A percentile compares a stretch with the other conserved stretches of the same genome.
These are phyloP conservation scores for Margaritispora aquatica DNA, from an alignment of 495 filamentous ascomycete genomes.

Conservation along the genomic window DNA sequence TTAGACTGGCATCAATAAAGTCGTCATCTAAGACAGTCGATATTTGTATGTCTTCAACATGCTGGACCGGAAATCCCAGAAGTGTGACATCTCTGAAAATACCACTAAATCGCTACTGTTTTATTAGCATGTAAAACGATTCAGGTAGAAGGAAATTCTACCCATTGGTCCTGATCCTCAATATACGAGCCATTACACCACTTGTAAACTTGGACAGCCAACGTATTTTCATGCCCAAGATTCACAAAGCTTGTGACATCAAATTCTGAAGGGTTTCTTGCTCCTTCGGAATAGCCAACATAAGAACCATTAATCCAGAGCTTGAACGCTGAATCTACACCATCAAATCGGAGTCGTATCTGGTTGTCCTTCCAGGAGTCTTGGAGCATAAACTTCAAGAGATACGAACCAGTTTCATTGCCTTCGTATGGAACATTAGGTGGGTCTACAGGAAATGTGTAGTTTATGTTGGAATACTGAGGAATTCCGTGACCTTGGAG, in stretches of 20 bases:
- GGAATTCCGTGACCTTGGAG: conserved; percentile 54
- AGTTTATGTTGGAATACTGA: conserved; percentile 50
- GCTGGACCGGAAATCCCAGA: conserved; percentile 49
- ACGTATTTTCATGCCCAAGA: conserved; percentile 38
- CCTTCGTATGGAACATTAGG: conserved; percentile 54
- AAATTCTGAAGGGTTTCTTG: conserved; percentile 62
- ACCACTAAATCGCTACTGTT: conserved; percentile 51
- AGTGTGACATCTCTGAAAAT: conserved; percentile 68
- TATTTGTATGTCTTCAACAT: conserved; percentile 54
- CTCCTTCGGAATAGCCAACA: conserved; percentile 64
- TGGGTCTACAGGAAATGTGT: conserved; percentile 53
- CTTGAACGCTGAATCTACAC: conserved; percentile 63
- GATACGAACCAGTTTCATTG: conserved; percentile 62
- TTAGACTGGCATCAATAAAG: conserved; percentile 49
- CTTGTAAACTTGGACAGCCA: conserved; percentile 62
- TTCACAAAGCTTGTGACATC: conserved; percentile 49
- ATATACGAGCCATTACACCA: conserved; percentile 62
- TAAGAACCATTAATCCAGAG: conserved; percentile 58
- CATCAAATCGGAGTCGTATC: conserved; percentile 61
- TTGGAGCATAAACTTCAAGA: conserved; percentile 40
- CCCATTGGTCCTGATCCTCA: conserved; percentile 47
- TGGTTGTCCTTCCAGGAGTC: conserved; percentile 20
- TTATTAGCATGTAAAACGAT: too few relatives aligned
- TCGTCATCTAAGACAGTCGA: conserved; percentile 49
- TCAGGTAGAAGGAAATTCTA: too few relatives aligned